Base-by-base conservation (phyloP, 352 stramenopile species). In the Globisporangium acanthophoron region DNA sequence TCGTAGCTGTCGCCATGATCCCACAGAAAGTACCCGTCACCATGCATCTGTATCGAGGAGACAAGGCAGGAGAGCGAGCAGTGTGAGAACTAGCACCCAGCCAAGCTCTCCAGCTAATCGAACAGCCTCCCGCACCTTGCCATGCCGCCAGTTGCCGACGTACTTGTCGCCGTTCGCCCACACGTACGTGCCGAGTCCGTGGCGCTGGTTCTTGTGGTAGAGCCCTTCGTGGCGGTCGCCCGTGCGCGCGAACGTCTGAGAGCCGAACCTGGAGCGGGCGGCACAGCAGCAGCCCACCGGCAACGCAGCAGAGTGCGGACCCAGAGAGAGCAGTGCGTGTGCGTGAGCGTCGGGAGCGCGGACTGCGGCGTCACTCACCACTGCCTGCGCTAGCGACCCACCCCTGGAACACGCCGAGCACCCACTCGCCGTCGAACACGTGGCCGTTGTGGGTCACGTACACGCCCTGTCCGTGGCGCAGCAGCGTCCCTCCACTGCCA, bases 101-200 rank as follows among this genome's bases (percentile, higher is more conserved):
- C 24, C 24, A 27, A 27, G 24, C 24, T 27, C 24, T 27, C 24
- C 24, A 27, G 24, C 24, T 27, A 27, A 27, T 27, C 24, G 24
- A 27, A 27, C 24, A 27, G 15, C 35, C 16, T 40, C 51, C 50
- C 58, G 16, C 58, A 90, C 84, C 73, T 89, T 89, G 49, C 84
- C 84, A 18, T 85, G 71, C 44, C 80, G 78, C 71, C 84, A 96
- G 62, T 93, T 78, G 8, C 87, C 87, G 16, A 94, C 74, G 63
- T 94, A 96, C 62, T 92, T 94, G 70, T 96, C 87, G 1, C 87
- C 87, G 61, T 96, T 96, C 2, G 83, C 67, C 87, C 87, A 96
- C 45, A 94, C 67, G 52, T 93, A 96, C 46, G 85, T 94, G 18
- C 85, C 85, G 53, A 75, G 77, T 21, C 87, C 87, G 58, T 96